Evolutionary conservation across 164 flowering plant species (phyloP), one percentile per base, ranked within the genome.

Genomic region (Umbellularia californica): DNA sequence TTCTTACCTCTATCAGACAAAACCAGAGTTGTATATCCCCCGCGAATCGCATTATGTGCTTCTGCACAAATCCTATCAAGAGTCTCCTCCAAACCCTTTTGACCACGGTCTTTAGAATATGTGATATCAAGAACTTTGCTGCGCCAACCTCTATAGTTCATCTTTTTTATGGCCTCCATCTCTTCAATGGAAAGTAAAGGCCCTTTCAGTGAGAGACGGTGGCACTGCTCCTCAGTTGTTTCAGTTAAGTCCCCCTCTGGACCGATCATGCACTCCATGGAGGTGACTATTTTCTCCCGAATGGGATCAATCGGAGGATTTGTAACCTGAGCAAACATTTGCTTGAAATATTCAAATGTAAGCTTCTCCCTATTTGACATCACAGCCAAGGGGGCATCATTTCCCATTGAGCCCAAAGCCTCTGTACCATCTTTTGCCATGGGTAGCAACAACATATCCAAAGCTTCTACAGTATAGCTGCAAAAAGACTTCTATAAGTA

Each of bases 281-380:
- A 96, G 50, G 99, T 96, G 68, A 96, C 99, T 20, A 96, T 94
- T 81, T 94, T 92, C 86, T 96, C 99, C 58, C 98, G 80, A n/a
- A 96, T 96, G 62, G 99, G 99, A 84, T 96, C 99, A 79, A 96
- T 96, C 11, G 98, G 99, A 51, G 99, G 99, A 64, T 96, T 96
- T 74, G 99, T 96, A 25, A 96, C 99, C 83, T 96, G 99, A 79
- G 99, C 99, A 89, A 96, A 94, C 99, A 96, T 92, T 85, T 96
- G 99, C 86, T 96, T 96, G 84, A 96, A 96, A 82, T 96, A 96
- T 80, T 96, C 97, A 82, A 94, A 96, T 15, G 92, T 85, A 50
- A 96, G 92, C 74, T 94, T 96, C 82, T 88, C 97, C 72, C 98
- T 84, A 83, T 92, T 83, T 47, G 99, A 96, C 98, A 96, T 92